Evolutionary conservation across 176 grass and related monocot genomes (phyloP).

Genomic region (Neostapfia colusana): DNA sequence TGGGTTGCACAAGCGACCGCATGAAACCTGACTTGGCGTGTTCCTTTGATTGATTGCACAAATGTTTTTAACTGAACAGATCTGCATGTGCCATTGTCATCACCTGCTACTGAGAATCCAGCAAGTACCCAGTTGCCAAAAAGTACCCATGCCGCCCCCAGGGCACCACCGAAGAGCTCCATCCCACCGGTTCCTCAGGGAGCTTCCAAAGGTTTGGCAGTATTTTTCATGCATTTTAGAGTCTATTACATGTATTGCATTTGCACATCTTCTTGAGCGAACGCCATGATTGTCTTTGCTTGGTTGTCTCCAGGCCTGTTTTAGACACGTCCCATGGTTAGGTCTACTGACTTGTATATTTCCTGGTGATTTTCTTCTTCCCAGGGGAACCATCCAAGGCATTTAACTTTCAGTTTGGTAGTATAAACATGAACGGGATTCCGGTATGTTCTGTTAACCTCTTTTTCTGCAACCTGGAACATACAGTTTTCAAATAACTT

Average conservation of each 20-base stretch:
- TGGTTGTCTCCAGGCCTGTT: background rate
- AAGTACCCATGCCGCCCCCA: slow-evolving; percentile 51
- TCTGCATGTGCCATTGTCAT: slow-evolving; percentile 2
- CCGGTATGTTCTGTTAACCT: slow-evolving; percentile 55
- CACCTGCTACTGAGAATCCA: slow-evolving; percentile 36
- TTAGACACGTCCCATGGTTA: slow-evolving; percentile 20
- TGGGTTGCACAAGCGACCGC: background rate
- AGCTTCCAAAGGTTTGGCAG: slow-evolving; percentile 34
- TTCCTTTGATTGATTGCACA: slow-evolving; percentile 8
- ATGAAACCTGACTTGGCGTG: background rate
- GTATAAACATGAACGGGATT: slow-evolving; percentile 73
- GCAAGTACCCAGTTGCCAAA: slow-evolving; percentile 49
- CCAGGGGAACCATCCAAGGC: slow-evolving; percentile 60
- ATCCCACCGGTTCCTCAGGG: slow-evolving; percentile 46
- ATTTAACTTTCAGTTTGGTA: slow-evolving; percentile 84
- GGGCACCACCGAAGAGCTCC: slow-evolving; percentile 46
- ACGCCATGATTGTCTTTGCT: background rate
- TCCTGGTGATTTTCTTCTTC: slow-evolving; percentile 31
- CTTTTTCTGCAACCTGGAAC: slow-evolving; percentile 15
- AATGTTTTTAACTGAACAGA: slow-evolving; percentile 19
- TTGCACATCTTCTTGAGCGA: background rate
- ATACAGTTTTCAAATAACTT: background rate
- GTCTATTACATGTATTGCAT: background rate
- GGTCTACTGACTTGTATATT: background rate
- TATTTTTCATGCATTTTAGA: background rate